Conservation (phyloP, 2,329 filamentous ascomycete genomes). For the Cladosporium phlei region DNA sequence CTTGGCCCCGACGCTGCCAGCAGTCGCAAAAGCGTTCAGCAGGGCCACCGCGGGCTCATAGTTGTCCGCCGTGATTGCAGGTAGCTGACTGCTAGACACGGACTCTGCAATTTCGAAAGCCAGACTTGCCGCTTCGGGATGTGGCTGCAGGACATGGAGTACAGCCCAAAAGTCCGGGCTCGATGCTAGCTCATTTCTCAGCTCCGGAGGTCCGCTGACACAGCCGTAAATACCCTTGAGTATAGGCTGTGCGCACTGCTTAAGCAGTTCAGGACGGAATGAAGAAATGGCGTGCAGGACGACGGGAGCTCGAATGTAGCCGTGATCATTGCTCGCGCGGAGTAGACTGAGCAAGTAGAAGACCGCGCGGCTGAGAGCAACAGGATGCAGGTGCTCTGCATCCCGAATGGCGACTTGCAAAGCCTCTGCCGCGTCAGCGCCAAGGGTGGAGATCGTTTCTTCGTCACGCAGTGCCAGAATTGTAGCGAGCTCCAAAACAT, state of each 20-base stretch:
- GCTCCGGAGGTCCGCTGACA: conserved; percentile 68
- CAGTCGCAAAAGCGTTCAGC: conserved; percentile 83
- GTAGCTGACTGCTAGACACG: conserved; percentile 66
- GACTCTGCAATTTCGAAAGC: conserved; percentile 86
- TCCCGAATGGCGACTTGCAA: conserved; percentile 80
- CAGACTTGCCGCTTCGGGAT: conserved; percentile 62
- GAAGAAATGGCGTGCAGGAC: conserved; percentile 87
- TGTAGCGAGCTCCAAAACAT: conserved; percentile 86
- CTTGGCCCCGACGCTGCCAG: conserved; percentile 66
- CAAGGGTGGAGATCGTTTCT: conserved; percentile 66
- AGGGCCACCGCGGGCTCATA: conserved; percentile 83
- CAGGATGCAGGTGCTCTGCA: conserved; percentile 69
- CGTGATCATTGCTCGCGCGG: conserved; percentile 79
- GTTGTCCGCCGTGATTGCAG: conserved; percentile 88
- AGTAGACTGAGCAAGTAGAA: conserved; percentile 83
- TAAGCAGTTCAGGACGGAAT: conserved; percentile 71
- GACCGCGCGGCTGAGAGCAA: conserved; percentile 76
- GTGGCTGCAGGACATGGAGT: conserved; percentile 65
- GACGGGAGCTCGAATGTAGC: conserved; percentile 87
- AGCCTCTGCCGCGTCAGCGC: conserved; percentile 72
- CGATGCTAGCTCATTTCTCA: conserved; percentile 89
- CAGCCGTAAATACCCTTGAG: conserved; percentile 76
- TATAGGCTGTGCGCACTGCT: conserved; percentile 69
- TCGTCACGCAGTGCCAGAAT: conserved; percentile 72
- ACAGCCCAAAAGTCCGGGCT: conserved; percentile 98